phyloP scores from a whole-genome alignment of 306 rosid genomes.

The Senna tora region DNA sequence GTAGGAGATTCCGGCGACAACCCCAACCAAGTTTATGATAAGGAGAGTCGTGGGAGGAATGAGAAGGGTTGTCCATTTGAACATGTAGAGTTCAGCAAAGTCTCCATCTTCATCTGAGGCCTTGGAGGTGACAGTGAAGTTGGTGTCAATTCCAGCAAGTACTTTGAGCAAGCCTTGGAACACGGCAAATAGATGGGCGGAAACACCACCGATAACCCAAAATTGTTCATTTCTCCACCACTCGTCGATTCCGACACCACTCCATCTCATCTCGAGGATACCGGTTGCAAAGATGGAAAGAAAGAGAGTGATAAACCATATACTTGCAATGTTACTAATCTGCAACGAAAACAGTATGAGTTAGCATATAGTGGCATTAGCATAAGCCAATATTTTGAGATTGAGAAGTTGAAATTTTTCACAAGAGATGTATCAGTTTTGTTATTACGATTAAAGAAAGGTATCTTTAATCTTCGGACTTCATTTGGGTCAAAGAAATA shows the following conservation, averaged over 20 bases:
- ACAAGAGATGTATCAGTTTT: conserved; percentile 2
- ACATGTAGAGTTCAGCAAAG: conserved; percentile 80
- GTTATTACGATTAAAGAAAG: too few species aligned
- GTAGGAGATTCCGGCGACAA: conserved; percentile 85
- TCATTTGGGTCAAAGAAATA: background rate
- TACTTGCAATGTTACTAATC: conserved; percentile 92
- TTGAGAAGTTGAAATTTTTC: too few species aligned
- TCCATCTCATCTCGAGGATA: conserved; percentile 95
- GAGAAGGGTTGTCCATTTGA: conserved; percentile 93
- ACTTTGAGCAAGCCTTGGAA: conserved; percentile 91
- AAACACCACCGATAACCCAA: conserved; percentile 97
- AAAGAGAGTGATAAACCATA: conserved; percentile 90
- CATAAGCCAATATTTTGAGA: too few species aligned
- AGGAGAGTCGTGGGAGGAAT: conserved; percentile 93
- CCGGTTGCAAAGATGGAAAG: conserved; percentile 91
- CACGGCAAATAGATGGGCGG: conserved; percentile 88
- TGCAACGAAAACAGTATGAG: conserved; percentile 48
- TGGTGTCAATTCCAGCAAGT: conserved; percentile 91
- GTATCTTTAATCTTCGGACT: too few species aligned
- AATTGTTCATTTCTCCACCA: conserved; percentile 98
- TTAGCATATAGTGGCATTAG: background rate
- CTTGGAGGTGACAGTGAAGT: conserved; percentile 93
- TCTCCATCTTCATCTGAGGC: conserved; percentile 92
- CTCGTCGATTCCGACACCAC: conserved; percentile 90
- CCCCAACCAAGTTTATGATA: conserved; percentile 85